These are phyloP conservation scores for Cryptococcus wingfieldii DNA, from an alignment of 1,284 basidiomycete genomes.

Conservation along the genomic window DNA sequence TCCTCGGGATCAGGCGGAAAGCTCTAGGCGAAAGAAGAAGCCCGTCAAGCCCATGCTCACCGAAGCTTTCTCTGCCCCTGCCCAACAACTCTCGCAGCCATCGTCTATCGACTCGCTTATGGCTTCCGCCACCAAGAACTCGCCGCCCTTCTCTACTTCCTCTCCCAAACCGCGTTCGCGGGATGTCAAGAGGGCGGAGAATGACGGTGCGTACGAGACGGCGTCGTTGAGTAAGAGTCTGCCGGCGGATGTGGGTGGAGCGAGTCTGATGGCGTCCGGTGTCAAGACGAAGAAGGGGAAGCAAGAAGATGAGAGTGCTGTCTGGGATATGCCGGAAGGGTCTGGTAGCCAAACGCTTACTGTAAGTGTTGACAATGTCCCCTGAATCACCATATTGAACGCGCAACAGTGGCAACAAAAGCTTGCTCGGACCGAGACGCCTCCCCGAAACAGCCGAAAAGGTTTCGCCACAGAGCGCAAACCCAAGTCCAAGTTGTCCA, in stretches of 20 bases:
- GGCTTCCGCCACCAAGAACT: background rate
- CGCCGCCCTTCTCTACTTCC: background rate
- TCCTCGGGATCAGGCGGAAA: background rate
- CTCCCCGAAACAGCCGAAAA: background rate
- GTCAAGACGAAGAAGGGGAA: slow-evolving; percentile 5
- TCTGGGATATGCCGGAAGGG: slow-evolving; percentile 42
- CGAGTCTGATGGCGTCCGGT: slow-evolving; percentile 10
- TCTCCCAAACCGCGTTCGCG: background rate
- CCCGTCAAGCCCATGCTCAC: background rate
- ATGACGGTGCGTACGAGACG: slow-evolving; percentile 14
- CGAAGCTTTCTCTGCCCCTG: background rate
- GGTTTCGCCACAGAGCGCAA: slow-evolving; percentile 11
- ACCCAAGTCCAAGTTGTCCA: slow-evolving; percentile 9
- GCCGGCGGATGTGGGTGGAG: background rate
- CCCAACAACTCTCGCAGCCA: background rate
- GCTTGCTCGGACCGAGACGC: slow-evolving; percentile 13
- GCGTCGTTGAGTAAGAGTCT: slow-evolving; percentile 22
- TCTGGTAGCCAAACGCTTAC: slow-evolving; percentile 28
- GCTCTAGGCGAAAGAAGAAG: background rate
- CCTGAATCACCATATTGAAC: slow-evolving; percentile 1
- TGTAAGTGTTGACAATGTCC: slow-evolving; percentile 12
- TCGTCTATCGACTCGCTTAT: background rate
- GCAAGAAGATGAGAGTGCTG: slow-evolving; percentile 19
- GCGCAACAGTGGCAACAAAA: slow-evolving; percentile 39
- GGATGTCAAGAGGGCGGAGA: background rate